phyloP scores from a whole-genome alignment of 2,329 filamentous ascomycete species.

The Teratosphaeria pseudoeucalypti region DNA sequence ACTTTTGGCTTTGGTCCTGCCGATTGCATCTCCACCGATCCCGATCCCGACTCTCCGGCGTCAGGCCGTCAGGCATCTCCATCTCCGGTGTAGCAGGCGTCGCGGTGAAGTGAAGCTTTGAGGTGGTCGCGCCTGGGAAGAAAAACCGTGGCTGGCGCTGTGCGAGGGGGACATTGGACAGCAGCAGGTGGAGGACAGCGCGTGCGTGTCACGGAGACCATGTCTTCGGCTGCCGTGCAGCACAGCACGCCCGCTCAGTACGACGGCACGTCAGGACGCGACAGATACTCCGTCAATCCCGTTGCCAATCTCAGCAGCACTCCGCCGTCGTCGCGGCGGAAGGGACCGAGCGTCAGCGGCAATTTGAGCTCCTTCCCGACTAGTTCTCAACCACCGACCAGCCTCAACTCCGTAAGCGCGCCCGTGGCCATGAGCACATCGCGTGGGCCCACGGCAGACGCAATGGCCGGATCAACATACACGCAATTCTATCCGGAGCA shows the following conservation, averaged over 20 bases:
- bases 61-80: not conserved
- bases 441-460: slow-evolving; percentile 36
- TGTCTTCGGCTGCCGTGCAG: slow-evolving; percentile 26
- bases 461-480: slow-evolving; percentile 66
- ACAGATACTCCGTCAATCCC: slow-evolving; percentile 11
- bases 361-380: slow-evolving; percentile 35
- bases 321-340: slow-evolving; percentile 28
- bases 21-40: not conserved
- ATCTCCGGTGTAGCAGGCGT: not conserved
- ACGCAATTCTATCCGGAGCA: slow-evolving; percentile 47
- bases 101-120: not conserved
- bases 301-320: slow-evolving; percentile 13
- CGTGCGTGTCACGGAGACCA: slow-evolving; percentile 4
- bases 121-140: not conserved
- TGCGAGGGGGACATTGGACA: not conserved
- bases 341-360: slow-evolving; percentile 26
- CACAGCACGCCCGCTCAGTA: slow-evolving; percentile 18
- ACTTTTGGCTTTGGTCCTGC: not conserved
- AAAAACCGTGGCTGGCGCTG: not conserved
- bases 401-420: slow-evolving; percentile 24
- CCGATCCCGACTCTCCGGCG: not conserved
- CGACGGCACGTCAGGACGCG: slow-evolving; percentile 9
- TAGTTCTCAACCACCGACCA: slow-evolving; percentile 24
- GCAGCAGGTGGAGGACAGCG: not conserved
- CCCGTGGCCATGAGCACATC: slow-evolving; percentile 36